Percentiles rank a stretch among this genome's conserved stretches.
These are phyloP conservation scores for Pseudoneurospora amorphoporcata DNA, from an alignment of 495 filamentous ascomycete genomes.

Conservation along the genomic window DNA sequence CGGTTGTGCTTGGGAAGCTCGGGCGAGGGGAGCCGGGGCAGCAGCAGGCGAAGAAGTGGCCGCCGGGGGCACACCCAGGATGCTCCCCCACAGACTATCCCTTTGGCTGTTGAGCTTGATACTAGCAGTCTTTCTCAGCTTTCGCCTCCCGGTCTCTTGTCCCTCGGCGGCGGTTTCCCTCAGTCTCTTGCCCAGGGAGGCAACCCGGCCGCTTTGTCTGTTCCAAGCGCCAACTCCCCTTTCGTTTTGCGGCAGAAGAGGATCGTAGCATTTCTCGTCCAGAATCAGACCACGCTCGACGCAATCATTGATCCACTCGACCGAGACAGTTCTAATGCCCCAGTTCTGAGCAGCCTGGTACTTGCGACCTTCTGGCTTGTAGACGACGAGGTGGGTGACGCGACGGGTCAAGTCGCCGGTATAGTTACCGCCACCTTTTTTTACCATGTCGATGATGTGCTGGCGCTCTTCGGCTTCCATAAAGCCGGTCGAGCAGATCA, in stretches of 20 bases:
- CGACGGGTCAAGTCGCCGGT: slow-evolving; percentile 72
- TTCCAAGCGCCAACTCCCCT: slow-evolving; percentile 76
- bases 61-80: slow-evolving; percentile 41
- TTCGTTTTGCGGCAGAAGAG: slow-evolving; percentile 51
- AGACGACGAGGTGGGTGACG: slow-evolving; percentile 83
- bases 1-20: neutral
- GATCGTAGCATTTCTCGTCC: slow-evolving; percentile 75
- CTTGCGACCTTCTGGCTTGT: slow-evolving; percentile 69
- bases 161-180: slow-evolving; percentile 17
- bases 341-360: slow-evolving; percentile 76
- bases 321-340: slow-evolving; percentile 63
- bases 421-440: slow-evolving; percentile 66
- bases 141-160: slow-evolving; percentile 44
- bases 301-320: slow-evolving; percentile 81
- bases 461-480: slow-evolving; percentile 64
- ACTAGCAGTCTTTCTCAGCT: slow-evolving; percentile 72
- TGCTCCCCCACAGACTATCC: slow-evolving; percentile 78
- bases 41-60: slow-evolving; percentile 5
- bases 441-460: slow-evolving; percentile 49
- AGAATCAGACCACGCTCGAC: slow-evolving; percentile 86
- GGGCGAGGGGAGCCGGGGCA: neutral
- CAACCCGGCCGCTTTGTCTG: slow-evolving; percentile 32
- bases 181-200: slow-evolving; percentile 28
- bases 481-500: slow-evolving; percentile 85
- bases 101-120: slow-evolving; percentile 69